Base-by-base conservation (phyloP, 2,329 filamentous ascomycete genomes). In the Fusarium pseudonygamai region DNA sequence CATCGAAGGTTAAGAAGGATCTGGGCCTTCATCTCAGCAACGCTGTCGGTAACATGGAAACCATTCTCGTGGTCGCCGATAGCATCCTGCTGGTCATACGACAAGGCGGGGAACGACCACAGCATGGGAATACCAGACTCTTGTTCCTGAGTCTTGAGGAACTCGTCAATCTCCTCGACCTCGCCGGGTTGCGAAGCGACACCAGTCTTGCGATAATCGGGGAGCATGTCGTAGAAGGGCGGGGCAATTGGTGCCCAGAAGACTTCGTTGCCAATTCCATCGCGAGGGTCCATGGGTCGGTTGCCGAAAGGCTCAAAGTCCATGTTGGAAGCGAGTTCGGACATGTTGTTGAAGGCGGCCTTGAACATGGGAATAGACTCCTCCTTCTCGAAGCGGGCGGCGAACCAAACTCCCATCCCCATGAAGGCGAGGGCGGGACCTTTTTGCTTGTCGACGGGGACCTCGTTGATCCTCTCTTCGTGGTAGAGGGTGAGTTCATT, bases 1-100 rank as follows among this genome's bases (percentile, higher is more conserved):
- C 89, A 91, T 53, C 87, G 85, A n/a, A 85, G 78, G 72, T 88
- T 89, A 36, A 91, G 81, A 1, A 90, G 74, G 24, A 89, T 78
- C 79, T 69, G 82, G 42, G 75, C 83, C 75, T 75, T 80, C 72
- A 65, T 79, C 64, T 79, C 77, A 20, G 78, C 70, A 22, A 80
- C 74, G 1, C 53, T 39, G 22, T 79, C 76, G 16, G 72, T 77
- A 18, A 79, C 80, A 46, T 83, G 80, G 37, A 81, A 72, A 22
- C 77, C 60, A 1, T 73, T 79, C 39, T 67, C 64, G 22, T 69
- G 57, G 24, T 80, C 76, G 16, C 62, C 61, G 15, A 67, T 72
- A 7, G 64, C 68, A 34, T 69, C 64, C 57, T 69, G 71, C 12
- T 78, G 75, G 2, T 57, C 58, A 7, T 52, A 49, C 4, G 73